phyloP scores from a whole-genome alignment of 495 filamentous ascomycete genomes.

The Daldinia bambusicola region DNA sequence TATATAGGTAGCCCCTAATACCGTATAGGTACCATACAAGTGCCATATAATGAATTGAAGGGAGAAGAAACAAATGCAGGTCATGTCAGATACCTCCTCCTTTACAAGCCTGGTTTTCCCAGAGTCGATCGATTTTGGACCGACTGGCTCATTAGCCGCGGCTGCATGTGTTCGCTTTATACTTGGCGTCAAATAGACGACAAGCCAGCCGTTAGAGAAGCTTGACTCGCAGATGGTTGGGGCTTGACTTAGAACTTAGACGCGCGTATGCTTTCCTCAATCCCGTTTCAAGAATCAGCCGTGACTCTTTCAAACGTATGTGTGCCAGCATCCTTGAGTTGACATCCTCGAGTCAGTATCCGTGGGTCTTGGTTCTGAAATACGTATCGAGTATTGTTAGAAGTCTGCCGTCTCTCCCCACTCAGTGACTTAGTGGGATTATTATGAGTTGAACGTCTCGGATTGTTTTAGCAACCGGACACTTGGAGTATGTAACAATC shows the following conservation, averaged over 20 bases:
- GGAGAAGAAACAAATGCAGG: too few species aligned
- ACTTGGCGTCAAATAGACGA: conserved; percentile 29
- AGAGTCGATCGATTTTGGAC: neutral
- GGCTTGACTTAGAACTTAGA: conserved; percentile 9
- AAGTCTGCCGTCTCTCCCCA: conserved; percentile 7
- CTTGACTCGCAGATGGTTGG: conserved; percentile 2
- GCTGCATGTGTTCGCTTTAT: conserved; percentile 2
- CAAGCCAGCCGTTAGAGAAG: neutral
- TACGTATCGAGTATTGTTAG: conserved; percentile 18
- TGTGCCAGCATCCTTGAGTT: neutral
- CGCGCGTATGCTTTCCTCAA: conserved; percentile 4
- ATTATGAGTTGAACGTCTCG: conserved; percentile 36
- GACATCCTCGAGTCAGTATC: conserved; percentile 7
- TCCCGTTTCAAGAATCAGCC: conserved; percentile 10
- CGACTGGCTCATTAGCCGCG: conserved; percentile 37
- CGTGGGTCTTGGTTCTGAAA: conserved; percentile 21
- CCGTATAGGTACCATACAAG: too few species aligned
- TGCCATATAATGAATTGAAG: too few species aligned
- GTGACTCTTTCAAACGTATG: conserved; percentile 8
- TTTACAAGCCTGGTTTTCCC: neutral
- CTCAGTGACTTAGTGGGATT: conserved; percentile 10
- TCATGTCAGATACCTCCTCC: too few species aligned
- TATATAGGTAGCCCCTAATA: neutral
- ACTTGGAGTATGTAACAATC: conserved; percentile 2
- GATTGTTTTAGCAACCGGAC: conserved; percentile 14